Evolutionary conservation across 2,329 filamentous ascomycete genomes (phyloP), one percentile per base, ranked within the genome.

Genomic region (Fusarium luffae): DNA sequence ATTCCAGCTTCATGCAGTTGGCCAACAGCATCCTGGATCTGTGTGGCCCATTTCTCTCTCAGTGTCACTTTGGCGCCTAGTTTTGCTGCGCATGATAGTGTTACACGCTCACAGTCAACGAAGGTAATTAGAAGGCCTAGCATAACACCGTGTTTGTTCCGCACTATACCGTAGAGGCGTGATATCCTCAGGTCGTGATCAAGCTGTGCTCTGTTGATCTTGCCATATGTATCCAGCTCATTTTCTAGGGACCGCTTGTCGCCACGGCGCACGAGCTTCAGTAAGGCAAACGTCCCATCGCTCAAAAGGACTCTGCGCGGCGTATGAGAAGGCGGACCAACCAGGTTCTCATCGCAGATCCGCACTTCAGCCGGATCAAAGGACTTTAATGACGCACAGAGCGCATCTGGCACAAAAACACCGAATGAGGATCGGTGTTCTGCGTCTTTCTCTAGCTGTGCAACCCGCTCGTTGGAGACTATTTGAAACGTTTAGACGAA

Each of bases 281-380:
- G 27, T 3, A 48, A 49, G 0, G 42, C 21, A 4, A 2, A 1
- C 1, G 4, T 37, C 1, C 5, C 52, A 1, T 27, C 12, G 2
- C 7, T 13, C 1, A 37, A 6, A 4, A 18, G 5, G 19, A 55
- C 21, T 13, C 2, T 49, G 0, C 18, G 23, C 10, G 42, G 52
- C 1, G 0, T 21, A 6, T 21, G 34, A 10, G 42, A 27, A 16
- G 42, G 52, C 1, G 42, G 52, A 1, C 13, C 21, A 1, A 25
- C 9, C 0, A 0, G 1, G 0, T 19, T 27, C 13, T 7, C 11
- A 8, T 55, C 18, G 11, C 11, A 49, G 1, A 3, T 28, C 9
- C 6, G 1, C 5, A 28, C 28, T n/a, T 55, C 0, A 28, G 42
- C 1, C 14, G 3, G 2, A 7, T 25, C 3, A 4, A 5, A 55